Base-by-base conservation (phyloP, 108 stramenopile genomes). In the Cyclotella baltica region DNA sequence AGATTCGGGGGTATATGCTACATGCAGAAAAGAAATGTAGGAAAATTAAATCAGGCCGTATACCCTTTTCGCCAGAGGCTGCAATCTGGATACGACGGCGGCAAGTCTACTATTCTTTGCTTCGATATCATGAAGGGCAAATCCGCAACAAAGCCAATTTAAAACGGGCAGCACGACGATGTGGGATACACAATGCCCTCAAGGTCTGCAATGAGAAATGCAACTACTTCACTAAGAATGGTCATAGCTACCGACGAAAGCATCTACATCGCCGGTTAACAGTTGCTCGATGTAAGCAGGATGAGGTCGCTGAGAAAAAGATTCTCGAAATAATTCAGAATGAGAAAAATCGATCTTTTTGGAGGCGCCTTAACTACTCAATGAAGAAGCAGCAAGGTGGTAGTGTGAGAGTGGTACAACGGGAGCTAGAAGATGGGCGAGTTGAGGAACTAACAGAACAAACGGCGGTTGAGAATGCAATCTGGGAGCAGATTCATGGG, bases 21-120 rank as follows among this genome's bases (percentile, higher is more conserved):
- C 15, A 34, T 22, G 69, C 53, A 0, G 69, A 70, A 56, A 70
- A 70, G 53, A 55, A 34, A 15, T 70, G 69, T 35, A 22, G 33
- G 25, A 70, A 70, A 37, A 56, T 70, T 20, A 70, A 56, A 30
- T 57, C 33, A 2, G 69, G 4, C 3, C 3, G 16, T 15, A 70
- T 70, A 0, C 69, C 69, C 20, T 70, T 70, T 20, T 70, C 69
- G 5, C 52, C 33, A 8, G 53, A 55, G 52, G 52, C 69, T 6
- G 9, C 36, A 1, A 36, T 56, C 4, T 70, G 53, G 69, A 33
- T 70, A 16, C 6, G 69, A 9, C 3, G 52, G 23, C 3, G 16
- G 9, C 52, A 70, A 34, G 55, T 57, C 0, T 70, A 56, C 33
- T 8, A 29, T 11, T 57, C 56, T 27, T 57, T 57, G 28, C 4